Base-by-base conservation (phyloP, 2,329 filamentous ascomycete species). In the Xylariaceae sp. region DNA sequence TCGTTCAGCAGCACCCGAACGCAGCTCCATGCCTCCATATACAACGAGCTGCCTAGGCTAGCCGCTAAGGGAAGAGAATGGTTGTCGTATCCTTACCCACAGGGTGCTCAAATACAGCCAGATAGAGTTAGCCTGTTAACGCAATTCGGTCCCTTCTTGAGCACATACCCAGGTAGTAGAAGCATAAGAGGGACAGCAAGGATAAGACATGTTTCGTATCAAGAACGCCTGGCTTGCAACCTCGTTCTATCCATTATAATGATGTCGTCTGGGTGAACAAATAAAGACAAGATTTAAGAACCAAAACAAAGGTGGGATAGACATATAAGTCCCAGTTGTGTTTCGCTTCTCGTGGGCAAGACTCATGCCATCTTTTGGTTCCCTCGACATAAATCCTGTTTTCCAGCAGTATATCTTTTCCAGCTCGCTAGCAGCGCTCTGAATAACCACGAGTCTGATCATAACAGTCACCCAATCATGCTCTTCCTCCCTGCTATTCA, bases 181-280 rank as follows among this genome's bases (percentile, higher is more conserved):
- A n/a, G n/a, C n/a, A n/a, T n/a, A n/a, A n/a, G n/a, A n/a, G n/a
- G n/a, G n/a, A n/a, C n/a, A n/a, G n/a, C n/a, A n/a, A n/a, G n/a
- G n/a, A n/a, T 29, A 30, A 37, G 18, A 35, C 29, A 41, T 30
- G 11, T 1, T 48, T 52, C 23, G 33, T 33, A 35, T 29, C 37
- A 55, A 53, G 29, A 56, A 56, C 53, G 53, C 53, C 53, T 49
- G 53, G 53, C 49, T 48, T 53, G 42, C 49, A 27, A 33, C 49
- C 26, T 53, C 43, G 53, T 43, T 56, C 40, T 56, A 48, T 48
- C 43, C 48, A 52, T 56, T 56, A 56, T 53, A 53, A 54, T 46
- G 37, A 52, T 53, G 53, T 49, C 30, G 41, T 29, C 24, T 40
- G 10, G 33, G 39, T 49, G 49, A 45, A 40, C 43, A 53, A 37